These are phyloP conservation scores for Citrus australasica DNA, from an alignment of 345 rosid species.

Conservation along the genomic window DNA sequence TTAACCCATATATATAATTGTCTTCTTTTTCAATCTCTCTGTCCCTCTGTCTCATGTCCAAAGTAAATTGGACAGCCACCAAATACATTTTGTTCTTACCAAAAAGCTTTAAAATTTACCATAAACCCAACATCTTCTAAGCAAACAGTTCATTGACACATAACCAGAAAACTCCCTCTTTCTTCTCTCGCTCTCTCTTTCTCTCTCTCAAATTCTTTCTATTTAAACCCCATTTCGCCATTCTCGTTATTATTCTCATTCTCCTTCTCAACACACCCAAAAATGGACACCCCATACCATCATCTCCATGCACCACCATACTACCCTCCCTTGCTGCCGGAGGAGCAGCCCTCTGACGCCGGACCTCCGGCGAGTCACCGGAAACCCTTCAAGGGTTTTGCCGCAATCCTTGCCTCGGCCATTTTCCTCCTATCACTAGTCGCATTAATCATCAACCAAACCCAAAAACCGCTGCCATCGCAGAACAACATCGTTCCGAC, in stretches of 20 bases:
- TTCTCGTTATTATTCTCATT: neutral
- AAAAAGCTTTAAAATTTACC: neutral
- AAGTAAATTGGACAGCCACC: conserved; percentile 20
- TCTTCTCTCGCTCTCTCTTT: no score
- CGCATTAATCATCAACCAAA: conserved; percentile 36
- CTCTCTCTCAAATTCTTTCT: neutral
- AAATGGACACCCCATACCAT: conserved; percentile 21
- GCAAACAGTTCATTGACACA: neutral
- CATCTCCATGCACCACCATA: conserved; percentile 6
- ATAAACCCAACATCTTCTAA: neutral
- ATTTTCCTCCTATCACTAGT: conserved; percentile 41
- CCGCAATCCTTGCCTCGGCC: conserved; percentile 21
- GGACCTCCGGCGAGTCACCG: conserved; percentile 13
- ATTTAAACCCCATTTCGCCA: conserved; percentile 4
- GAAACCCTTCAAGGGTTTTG: conserved; percentile 35
- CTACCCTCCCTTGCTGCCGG: conserved; percentile 35
- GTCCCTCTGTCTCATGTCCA: neutral
- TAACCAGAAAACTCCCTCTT: neutral
- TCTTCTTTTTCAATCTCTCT: no score
- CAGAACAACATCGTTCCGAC: neutral
- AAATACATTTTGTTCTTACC: neutral
- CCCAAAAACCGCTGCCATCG: conserved; percentile 20
- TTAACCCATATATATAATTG: no score
- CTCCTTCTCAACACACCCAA: neutral
- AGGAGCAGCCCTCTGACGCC: conserved; percentile 15